Percentiles rank a stretch among this genome's conserved stretches.
Conservation (phyloP, 495 filamentous ascomycete genomes). For the Aspergillus biplanus region DNA sequence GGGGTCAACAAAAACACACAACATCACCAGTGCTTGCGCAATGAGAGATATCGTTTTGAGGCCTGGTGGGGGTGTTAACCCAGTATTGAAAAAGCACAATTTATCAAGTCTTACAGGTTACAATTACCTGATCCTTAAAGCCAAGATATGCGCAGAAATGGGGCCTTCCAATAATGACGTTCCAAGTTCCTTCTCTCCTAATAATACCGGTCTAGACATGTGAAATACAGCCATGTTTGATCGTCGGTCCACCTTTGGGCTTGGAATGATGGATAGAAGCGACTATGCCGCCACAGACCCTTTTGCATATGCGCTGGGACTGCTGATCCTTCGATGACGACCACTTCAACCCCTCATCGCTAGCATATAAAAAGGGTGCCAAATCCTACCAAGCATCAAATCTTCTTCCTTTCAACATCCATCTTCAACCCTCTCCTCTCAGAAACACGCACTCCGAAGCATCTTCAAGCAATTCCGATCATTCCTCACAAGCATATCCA, state of each 20-base stretch:
- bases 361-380: slow-evolving; percentile 41
- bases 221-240: slow-evolving; percentile 28
- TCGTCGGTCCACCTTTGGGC: slow-evolving; percentile 19
- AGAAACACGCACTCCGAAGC: not conserved
- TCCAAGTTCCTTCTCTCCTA: slow-evolving; percentile 19
- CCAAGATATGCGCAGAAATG: slow-evolving; percentile 25
- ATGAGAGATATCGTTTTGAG: slow-evolving; percentile 7
- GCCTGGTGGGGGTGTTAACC: slow-evolving; percentile 1
- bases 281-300: slow-evolving; percentile 26
- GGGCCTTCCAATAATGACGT: slow-evolving; percentile 28
- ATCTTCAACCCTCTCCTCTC: slow-evolving; percentile 17
- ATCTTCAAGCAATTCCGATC: slow-evolving; percentile 7
- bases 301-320: slow-evolving; percentile 30
- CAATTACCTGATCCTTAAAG: slow-evolving; percentile 14
- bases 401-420: slow-evolving; percentile 5
- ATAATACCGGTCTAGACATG: slow-evolving; percentile 25
- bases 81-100: not conserved
- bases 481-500: not conserved
- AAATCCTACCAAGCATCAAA: slow-evolving; percentile 26
- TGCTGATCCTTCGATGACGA: slow-evolving; percentile 37
- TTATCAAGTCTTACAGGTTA: slow-evolving; percentile 1
- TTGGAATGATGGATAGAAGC: slow-evolving; percentile 24
- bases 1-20: not conserved
- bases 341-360: slow-evolving; percentile 33
- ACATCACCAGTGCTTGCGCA: slow-evolving; percentile 6